Evolutionary conservation across 176 grass and related monocot genomes (phyloP).

Genomic region (Rhynchospora tenuis): DNA sequence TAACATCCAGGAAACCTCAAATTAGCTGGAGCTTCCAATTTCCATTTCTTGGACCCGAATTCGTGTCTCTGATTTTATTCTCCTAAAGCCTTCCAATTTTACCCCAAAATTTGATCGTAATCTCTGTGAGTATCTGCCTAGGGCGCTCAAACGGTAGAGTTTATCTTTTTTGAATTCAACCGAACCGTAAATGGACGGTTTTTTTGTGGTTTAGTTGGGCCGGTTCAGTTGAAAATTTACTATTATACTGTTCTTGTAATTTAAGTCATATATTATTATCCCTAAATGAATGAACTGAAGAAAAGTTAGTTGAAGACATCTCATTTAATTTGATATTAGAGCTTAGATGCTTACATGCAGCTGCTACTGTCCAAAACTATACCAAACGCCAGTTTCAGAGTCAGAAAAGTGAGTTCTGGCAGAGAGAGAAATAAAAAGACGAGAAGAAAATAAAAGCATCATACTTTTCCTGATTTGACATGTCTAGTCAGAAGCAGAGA

Average conservation of each 20-base stretch:
- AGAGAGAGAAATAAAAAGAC: slow-evolving; percentile 12
- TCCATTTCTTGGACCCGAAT: no score
- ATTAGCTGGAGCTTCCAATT: no score
- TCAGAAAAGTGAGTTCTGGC: slow-evolving; percentile 17
- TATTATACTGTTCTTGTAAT: background rate
- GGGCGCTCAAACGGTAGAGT: no score
- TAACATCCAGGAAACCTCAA: background rate
- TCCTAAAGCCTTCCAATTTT: no score
- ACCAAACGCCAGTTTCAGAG: slow-evolving; percentile 12
- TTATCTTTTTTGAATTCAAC: background rate
- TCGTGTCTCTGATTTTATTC: no score
- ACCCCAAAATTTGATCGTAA: no score
- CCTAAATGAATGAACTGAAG: no score
- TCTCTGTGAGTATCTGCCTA: no score
- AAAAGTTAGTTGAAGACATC: no score
- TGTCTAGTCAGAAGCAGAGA: slow-evolving; percentile 11
- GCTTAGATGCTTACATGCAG: background rate
- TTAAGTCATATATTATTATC: background rate
- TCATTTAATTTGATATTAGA: no score
- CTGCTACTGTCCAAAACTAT: slow-evolving; percentile 15
- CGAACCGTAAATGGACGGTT: background rate
- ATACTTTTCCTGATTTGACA: slow-evolving; percentile 19
- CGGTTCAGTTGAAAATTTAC: background rate
- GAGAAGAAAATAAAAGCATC: slow-evolving; percentile 20
- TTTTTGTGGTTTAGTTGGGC: no score